Evolutionary conservation across 345 rosid species (phyloP).

Genomic region (Bruguiera sexangula): DNA sequence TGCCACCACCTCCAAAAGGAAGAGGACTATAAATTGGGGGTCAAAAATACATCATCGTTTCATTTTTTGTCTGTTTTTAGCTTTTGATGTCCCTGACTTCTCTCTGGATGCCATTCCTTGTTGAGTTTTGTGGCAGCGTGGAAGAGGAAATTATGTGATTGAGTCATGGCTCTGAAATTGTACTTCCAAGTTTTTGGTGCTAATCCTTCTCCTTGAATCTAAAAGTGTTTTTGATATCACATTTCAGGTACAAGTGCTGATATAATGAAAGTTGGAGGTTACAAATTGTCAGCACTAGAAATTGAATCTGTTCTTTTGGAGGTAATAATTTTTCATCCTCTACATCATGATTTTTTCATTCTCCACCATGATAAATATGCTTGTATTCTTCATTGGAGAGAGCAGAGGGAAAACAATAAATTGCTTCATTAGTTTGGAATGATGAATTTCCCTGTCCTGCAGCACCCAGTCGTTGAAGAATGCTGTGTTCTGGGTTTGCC

Average conservation of each 20-base stretch:
- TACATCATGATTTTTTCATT: not conserved
- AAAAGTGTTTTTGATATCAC: not conserved
- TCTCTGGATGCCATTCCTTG: no score
- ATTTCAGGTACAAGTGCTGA: constrained; percentile 82
- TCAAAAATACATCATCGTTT: no score
- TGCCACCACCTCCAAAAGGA: no score
- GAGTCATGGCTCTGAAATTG: not conserved
- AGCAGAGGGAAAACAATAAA: no score
- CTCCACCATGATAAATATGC: no score
- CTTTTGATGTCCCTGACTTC: no score
- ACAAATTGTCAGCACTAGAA: constrained; percentile 91
- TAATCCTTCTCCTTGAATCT: not conserved
- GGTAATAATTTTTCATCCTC: constrained; percentile 38
- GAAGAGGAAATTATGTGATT: not conserved
- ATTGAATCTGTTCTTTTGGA: constrained; percentile 85
- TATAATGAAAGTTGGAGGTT: constrained; percentile 97
- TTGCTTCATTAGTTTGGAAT: not conserved
- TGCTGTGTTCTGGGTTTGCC: constrained; percentile 92
- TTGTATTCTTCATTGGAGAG: no score
- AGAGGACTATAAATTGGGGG: no score
- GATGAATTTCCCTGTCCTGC: constrained; percentile 22
- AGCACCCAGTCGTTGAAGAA: constrained; percentile 84
- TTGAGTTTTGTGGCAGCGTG: no score
- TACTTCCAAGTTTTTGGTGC: not conserved
- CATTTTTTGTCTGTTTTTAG: no score